Evolutionary conservation across 495 filamentous ascomycete genomes (phyloP).

Genomic region (Cairneyella variabilis): DNA sequence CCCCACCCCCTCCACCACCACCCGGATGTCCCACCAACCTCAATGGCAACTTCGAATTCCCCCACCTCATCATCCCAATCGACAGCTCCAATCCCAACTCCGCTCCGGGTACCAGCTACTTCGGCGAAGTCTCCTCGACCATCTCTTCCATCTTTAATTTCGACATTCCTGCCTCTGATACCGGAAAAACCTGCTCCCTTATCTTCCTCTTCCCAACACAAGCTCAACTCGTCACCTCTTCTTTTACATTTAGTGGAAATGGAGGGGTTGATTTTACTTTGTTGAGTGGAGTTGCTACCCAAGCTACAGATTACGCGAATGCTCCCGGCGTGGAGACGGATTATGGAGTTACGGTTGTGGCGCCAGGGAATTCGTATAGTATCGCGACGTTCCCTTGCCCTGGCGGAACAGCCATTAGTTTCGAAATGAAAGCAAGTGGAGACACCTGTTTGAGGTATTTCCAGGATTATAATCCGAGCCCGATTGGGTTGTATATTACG

Average conservation of each 20-base stretch:
- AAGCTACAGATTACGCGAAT: constrained; percentile 49
- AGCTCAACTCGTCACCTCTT: constrained; percentile 48
- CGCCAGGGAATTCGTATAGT: constrained; percentile 49
- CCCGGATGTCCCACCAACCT: constrained; percentile 14
- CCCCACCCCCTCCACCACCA: constrained; percentile 5
- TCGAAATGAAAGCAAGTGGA: constrained; percentile 50
- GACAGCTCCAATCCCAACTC: constrained; percentile 48
- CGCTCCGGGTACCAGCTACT: constrained; percentile 49
- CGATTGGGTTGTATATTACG: constrained; percentile 16
- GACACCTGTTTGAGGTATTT: constrained; percentile 55
- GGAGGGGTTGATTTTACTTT: constrained; percentile 49
- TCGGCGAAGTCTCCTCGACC: constrained; percentile 49
- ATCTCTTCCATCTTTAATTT: constrained; percentile 65
- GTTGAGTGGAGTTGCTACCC: constrained; percentile 36
- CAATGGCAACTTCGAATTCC: constrained; percentile 45
- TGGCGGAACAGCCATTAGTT: constrained; percentile 46
- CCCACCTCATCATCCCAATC: constrained; percentile 65
- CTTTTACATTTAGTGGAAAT: constrained; percentile 52
- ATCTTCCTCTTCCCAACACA: constrained; percentile 61
- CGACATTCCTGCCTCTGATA: constrained; percentile 50
- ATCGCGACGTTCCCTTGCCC: constrained; percentile 54
- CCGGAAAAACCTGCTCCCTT: constrained; percentile 58
- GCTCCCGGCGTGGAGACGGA: constrained; percentile 41
- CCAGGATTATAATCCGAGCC: constrained; percentile 41
- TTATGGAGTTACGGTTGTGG: constrained; percentile 41